Conservation (phyloP, 345 rosid genomes). For the Erodium maritimum region DNA sequence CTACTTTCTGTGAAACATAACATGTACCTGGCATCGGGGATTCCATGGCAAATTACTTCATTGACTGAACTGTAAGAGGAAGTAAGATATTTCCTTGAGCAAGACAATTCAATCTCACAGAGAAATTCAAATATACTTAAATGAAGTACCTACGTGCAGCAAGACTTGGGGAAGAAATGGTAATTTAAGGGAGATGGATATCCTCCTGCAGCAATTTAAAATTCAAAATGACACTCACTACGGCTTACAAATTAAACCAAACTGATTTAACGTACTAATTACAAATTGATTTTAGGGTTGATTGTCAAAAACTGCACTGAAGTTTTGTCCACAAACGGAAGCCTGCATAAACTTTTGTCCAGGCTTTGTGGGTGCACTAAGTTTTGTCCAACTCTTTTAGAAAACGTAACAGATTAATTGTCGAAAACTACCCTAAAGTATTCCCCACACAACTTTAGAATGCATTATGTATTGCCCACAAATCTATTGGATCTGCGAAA, state of each 20-base stretch:
- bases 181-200: conserved; percentile 98
- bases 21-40: conserved; percentile 93
- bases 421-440: no score
- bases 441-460: no score
- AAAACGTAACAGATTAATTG: no score
- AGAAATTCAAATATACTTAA: conserved; percentile 9
- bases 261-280: neutral
- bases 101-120: neutral
- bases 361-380: no score
- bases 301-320: no score
- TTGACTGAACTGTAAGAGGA: conserved; percentile 68
- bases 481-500: no score
- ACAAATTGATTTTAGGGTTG: no score
- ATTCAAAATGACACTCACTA: neutral
- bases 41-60: conserved; percentile 98
- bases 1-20: neutral
- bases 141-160: conserved; percentile 96
- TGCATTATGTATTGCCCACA: no score
- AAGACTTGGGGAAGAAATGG: conserved; percentile 90
- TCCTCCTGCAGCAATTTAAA: conserved; percentile 45
- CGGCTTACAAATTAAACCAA: neutral
- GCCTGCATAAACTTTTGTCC: no score
- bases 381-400: no score
- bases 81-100: conserved; percentile 2
- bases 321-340: no score